Evolutionary conservation across 352 stramenopile genomes (phyloP).

Genomic region (Globisporangium lucens): DNA sequence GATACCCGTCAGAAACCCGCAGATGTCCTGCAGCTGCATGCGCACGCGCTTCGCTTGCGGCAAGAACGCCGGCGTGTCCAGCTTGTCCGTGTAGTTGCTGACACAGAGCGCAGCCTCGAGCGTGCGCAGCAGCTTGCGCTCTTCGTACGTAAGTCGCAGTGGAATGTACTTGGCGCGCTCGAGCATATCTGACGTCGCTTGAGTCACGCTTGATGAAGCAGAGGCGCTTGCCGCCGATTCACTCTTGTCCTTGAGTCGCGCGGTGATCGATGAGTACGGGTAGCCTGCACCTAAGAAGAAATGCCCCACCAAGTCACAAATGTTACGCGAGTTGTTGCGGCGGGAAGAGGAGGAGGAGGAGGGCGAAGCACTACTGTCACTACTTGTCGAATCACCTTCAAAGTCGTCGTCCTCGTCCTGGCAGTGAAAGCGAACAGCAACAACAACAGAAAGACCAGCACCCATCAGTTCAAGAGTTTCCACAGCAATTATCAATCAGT

Average conservation of each 20-base stretch:
- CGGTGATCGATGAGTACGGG: conserved; percentile 16
- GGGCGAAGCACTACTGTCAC: conserved; percentile 25
- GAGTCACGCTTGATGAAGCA: neutral
- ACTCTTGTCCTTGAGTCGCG: conserved; percentile 10
- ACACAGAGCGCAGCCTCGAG: conserved; percentile 93
- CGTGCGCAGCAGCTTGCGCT: conserved; percentile 92
- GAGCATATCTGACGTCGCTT: conserved; percentile 44
- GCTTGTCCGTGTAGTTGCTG: conserved; percentile 92
- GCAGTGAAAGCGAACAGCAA: neutral
- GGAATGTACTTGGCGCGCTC: conserved; percentile 96
- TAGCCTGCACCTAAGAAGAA: conserved; percentile 76
- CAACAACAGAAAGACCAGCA: neutral
- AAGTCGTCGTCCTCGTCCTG: conserved; percentile 27
- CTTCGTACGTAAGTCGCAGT: conserved; percentile 93
- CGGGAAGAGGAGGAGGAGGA: conserved; percentile 31
- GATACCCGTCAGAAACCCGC: conserved; percentile 89
- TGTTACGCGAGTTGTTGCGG: conserved; percentile 55
- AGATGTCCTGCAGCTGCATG: conserved; percentile 90
- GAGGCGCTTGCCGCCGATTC: neutral
- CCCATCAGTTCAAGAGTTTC: neutral
- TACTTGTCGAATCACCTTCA: conserved; percentile 41
- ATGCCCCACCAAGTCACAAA: conserved; percentile 88
- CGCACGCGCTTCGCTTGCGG: conserved; percentile 78
- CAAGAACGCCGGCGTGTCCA: conserved; percentile 79
- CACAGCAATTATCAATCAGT: neutral